phyloP scores from a whole-genome alignment of 2,329 filamentous ascomycete species.

The Fusarium subglutinans region DNA sequence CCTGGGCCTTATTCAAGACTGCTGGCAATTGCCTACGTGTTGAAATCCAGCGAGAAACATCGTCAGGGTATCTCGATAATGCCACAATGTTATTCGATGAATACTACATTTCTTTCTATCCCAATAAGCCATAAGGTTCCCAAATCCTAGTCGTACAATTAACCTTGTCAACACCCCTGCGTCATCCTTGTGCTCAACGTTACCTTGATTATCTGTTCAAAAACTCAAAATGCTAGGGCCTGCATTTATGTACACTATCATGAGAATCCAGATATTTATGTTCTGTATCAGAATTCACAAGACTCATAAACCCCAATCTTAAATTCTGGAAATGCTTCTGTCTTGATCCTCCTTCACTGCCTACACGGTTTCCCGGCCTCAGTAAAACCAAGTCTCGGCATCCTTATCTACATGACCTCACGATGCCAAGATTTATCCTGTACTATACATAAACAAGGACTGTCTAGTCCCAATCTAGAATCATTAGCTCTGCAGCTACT shows the following conservation, averaged over 20 bases:
- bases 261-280: not conserved
- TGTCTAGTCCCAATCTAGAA: not conserved
- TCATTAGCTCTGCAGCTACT: accelerated
- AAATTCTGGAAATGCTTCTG: too few relatives aligned
- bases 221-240: not conserved
- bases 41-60: accelerated
- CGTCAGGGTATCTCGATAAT: not conserved
- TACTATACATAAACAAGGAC: too few relatives aligned
- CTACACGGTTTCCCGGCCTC: accelerated
- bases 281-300: accelerated
- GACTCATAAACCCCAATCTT: too few relatives aligned
- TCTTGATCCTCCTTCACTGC: accelerated
- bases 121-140: not conserved
- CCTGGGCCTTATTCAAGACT: not conserved
- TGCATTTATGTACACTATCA: accelerated
- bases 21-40: accelerated
- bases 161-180: not conserved
- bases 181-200: not conserved
- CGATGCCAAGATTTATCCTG: not conserved
- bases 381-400: not conserved
- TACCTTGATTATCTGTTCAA: too few relatives aligned
- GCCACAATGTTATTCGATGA: not conserved
- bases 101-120: accelerated
- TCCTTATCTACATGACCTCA: not conserved
- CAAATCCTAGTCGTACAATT: accelerated